Conservation (phyloP, 2,329 filamentous ascomycete genomes). For the Claviceps monticola region DNA sequence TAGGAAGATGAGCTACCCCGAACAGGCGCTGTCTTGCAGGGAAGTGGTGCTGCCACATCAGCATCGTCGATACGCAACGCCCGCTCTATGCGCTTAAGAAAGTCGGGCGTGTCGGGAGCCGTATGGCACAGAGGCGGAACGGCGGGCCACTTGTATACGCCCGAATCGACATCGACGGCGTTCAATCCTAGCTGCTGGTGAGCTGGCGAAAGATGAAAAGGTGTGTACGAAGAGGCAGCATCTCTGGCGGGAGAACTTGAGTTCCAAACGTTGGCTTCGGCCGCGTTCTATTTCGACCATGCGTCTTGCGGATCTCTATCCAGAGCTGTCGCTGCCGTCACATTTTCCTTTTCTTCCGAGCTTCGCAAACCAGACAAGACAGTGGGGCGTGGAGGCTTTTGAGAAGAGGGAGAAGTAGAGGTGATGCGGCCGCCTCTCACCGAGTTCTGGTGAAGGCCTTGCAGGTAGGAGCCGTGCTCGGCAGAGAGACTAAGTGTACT, state of each 20-base stretch:
- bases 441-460: constrained; percentile 1
- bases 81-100: constrained; percentile 10
- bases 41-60: neutral
- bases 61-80: constrained; percentile 4
- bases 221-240: neutral
- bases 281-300: constrained; percentile 4
- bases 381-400: neutral
- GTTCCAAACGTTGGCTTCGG: constrained; percentile 1
- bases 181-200: neutral
- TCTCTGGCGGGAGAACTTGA: neutral
- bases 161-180: neutral
- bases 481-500: constrained; percentile 1
- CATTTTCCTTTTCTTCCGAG: constrained; percentile 4
- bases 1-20: constrained; percentile 21
- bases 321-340: neutral
- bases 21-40: constrained; percentile 1
- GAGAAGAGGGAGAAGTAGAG: neutral
- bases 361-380: neutral
- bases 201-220: neutral
- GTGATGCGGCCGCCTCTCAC: neutral
- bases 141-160: neutral
- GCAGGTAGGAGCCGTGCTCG: constrained; percentile 1
- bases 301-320: neutral
- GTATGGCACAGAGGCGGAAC: neutral
- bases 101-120: constrained; percentile 5